These are phyloP conservation scores for Breviolum minutum DNA, from an alignment of 73 alveolate species.

Conservation along the genomic window DNA sequence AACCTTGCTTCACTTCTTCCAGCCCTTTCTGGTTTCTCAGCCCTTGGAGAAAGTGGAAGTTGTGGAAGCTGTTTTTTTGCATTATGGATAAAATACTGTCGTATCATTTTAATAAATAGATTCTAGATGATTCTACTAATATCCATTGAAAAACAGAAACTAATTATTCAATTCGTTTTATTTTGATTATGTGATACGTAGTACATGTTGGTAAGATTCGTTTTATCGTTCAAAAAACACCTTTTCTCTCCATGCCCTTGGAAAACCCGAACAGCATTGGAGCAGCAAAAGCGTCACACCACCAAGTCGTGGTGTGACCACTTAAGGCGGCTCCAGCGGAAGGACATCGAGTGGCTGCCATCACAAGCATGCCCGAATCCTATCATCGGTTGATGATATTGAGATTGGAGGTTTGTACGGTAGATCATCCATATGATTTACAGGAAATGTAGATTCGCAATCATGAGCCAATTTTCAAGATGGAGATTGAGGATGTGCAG, in stretches of 20 bases:
- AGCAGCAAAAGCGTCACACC: background rate
- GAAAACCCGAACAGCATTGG: too few species aligned
- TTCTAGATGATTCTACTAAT: too few species aligned
- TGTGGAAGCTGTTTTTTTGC: too few species aligned
- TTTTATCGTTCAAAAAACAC: background rate
- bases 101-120: too few species aligned
- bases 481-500: too few species aligned
- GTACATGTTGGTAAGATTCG: background rate
- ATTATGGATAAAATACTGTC: background rate
- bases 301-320: background rate
- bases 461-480: too few species aligned
- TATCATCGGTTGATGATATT: too few species aligned
- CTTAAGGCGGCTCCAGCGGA: conserved; percentile 21
- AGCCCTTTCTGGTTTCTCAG: conserved; percentile 57
- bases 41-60: background rate
- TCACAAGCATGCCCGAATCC: background rate
- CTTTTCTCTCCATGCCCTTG: too few species aligned
- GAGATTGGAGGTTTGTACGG: too few species aligned
- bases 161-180: background rate
- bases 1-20: conserved; percentile 61
- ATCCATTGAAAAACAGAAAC: background rate
- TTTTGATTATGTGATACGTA: too few species aligned
- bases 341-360: conserved; percentile 72
- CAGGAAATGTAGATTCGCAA: too few species aligned
- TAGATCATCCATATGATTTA: too few species aligned